Conservation (phyloP, 164 flowering plant genomes). For the Kalanchoe fedtschenkoi region DNA sequence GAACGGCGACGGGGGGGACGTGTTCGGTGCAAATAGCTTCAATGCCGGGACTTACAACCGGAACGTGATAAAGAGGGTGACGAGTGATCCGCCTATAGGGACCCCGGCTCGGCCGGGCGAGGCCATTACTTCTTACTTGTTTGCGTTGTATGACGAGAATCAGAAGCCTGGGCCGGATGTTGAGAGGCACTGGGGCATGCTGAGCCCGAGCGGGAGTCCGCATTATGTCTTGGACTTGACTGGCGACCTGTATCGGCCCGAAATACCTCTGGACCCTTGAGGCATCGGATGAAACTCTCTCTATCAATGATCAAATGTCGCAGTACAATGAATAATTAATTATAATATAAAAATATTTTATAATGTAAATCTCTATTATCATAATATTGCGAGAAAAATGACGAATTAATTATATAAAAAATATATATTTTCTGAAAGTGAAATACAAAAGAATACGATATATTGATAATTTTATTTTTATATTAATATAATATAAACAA, state of each 20-base stretch:
- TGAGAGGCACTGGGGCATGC: constrained; percentile 44
- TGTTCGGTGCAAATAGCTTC: constrained; percentile 24
- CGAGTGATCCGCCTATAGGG: constrained; percentile 22
- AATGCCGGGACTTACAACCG: constrained; percentile 40
- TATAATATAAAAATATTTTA: too few relatives aligned
- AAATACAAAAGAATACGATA: too few relatives aligned
- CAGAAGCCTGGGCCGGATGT: constrained; percentile 32
- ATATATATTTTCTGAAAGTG: too few relatives aligned
- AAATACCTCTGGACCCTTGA: too few relatives aligned
- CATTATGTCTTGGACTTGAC: constrained; percentile 26
- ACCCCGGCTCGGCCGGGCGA: constrained; percentile 36
- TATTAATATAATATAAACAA: too few relatives aligned
- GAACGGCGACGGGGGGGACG: constrained; percentile 22
- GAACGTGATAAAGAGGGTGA: constrained; percentile 23
- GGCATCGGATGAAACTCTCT: too few relatives aligned
- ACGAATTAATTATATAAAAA: too few relatives aligned
- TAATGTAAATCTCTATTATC: too few relatives aligned
- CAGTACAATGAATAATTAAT: too few relatives aligned
- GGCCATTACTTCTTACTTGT: constrained; percentile 25
- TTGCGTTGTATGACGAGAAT: constrained; percentile 34
- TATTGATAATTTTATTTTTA: too few relatives aligned
- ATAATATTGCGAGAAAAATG: too few relatives aligned
- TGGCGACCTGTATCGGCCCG: constrained; percentile 12
- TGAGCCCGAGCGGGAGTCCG: constrained; percentile 17
- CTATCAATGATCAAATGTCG: too few relatives aligned